These are phyloP conservation scores for Plasmodium gaboni DNA, from an alignment of 169 alveolate genomes.

Conservation along the genomic window DNA sequence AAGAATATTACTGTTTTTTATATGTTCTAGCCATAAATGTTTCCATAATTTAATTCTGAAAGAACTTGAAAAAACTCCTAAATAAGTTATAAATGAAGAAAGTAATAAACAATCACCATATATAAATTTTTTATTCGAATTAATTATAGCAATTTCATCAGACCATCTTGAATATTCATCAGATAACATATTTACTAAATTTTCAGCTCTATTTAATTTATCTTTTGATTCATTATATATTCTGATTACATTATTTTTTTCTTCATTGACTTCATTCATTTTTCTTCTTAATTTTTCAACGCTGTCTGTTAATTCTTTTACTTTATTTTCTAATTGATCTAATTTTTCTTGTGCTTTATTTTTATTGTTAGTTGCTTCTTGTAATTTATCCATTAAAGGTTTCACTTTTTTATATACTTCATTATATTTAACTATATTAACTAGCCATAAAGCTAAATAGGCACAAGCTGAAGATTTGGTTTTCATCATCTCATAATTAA, in stretches of 20 bases:
- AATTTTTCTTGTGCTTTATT: conserved; percentile 93
- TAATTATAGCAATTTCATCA: conserved; percentile 91
- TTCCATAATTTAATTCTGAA: conserved; percentile 92
- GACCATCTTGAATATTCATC: conserved; percentile 97
- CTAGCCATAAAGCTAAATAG: conserved; percentile 95
- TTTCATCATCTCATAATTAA: conserved; percentile 94
- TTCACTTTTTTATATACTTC: conserved; percentile 94
- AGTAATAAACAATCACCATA: conserved; percentile 96
- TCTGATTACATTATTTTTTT: conserved; percentile 89
- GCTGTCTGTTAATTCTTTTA: conserved; percentile 89
- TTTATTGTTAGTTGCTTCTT: conserved; percentile 92
- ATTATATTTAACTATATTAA: conserved; percentile 93
- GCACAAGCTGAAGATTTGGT: conserved; percentile 95
- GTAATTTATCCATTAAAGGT: conserved; percentile 94
- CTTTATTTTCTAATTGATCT: conserved; percentile 92
- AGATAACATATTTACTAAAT: conserved; percentile 95
- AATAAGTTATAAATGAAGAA: conserved; percentile 96
- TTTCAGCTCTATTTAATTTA: conserved; percentile 94
- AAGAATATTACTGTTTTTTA: conserved; percentile 90
- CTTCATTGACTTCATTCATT: conserved; percentile 93
- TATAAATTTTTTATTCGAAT: conserved; percentile 90
- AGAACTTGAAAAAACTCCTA: conserved; percentile 95
- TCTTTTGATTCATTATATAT: conserved; percentile 92
- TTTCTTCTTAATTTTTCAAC: conserved; percentile 89
- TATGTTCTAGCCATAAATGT: conserved; percentile 93